Evolutionary conservation across 345 rosid species (phyloP), one percentile per base, ranked within the genome.

Genomic region (Viola odorata): DNA sequence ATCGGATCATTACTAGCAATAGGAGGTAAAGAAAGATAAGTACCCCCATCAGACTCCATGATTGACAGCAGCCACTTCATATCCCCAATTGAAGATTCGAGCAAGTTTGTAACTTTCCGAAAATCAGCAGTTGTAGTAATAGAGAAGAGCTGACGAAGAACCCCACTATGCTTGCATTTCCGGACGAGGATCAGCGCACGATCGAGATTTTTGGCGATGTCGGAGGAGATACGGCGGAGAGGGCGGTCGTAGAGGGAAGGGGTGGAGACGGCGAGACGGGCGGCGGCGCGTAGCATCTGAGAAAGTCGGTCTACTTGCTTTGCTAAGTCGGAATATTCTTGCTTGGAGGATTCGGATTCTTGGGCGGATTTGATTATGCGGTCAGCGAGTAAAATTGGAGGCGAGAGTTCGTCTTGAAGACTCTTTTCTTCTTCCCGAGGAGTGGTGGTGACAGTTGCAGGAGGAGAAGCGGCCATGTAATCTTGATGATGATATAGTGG

Each of bases 1-100:
- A 81, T 83, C 0, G 91, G 91, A 65, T 85, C 91, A 65, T 83
- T 80, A 39, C 83, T 79, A 14, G 86, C 86, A 52, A 85, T 81
- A 0, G 89, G 91, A 5, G 89, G 89, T 16, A 83, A 78, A 10
- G 86, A 68, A 13, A 80, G 68, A 57, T 63, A 37, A 10, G 47
- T 12, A 63, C 69, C 63, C 0, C 73, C 85, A 47, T 71, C 81
- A 14, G 79, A 58, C 54, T 81, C 89, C 41, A 73, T 67, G 50
- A 85, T 70, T 2, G 83, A 69, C n/a, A 81, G 61, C 1, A 81
- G 67, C 91, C 91, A 85, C 12, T 47, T 73, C 82, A 75, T 70
- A 74, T 85, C 91, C 8, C 69, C 91, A 44, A 76, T 78, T 40
- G 89, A 85, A 9, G 84, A 78, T 11, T 79, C 88, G 2, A 85